Evolutionary conservation across 2,329 filamentous ascomycete genomes (phyloP).

Genomic region (Chrysoporthe austroafricana): DNA sequence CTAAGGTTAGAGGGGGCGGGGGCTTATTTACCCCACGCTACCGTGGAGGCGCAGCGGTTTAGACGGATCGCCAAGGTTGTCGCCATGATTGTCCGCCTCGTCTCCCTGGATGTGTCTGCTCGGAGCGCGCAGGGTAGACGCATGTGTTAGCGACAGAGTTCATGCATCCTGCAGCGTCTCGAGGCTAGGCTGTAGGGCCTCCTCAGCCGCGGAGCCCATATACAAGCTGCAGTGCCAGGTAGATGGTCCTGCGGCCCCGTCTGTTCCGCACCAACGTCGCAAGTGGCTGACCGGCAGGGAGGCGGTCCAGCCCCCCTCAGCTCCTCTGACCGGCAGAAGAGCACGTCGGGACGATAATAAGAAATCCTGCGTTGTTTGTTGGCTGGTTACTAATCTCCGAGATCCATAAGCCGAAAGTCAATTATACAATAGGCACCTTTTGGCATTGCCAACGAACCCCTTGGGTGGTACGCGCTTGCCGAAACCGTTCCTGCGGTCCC

Average conservation of each 20-base stretch:
- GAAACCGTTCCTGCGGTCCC: not conserved
- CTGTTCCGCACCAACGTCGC: too few relatives aligned
- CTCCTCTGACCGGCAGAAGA: not conserved
- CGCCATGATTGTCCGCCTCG: not conserved
- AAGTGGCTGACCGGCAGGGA: not conserved
- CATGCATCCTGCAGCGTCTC: not conserved
- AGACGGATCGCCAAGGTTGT: too few relatives aligned
- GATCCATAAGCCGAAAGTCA: not conserved
- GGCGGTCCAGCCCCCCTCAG: not conserved
- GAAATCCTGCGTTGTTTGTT: not conserved
- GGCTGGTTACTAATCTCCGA: not conserved
- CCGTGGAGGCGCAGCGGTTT: too few relatives aligned
- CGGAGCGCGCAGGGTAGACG: not conserved
- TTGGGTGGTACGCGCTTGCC: not conserved
- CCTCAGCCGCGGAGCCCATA: not conserved
- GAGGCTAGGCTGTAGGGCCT: not conserved
- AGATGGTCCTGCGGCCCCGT: not conserved
- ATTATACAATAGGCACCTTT: not conserved
- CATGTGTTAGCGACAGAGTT: not conserved
- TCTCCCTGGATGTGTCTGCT: not conserved
- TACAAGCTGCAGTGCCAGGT: not conserved
- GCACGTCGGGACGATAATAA: not conserved
- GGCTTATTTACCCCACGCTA: not conserved
- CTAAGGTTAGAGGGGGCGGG: not conserved
- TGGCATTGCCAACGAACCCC: not conserved